Evolutionary conservation across 208 protist species (phyloP), one percentile per base, ranked within the genome.

Genomic region (Leptomonas pyrrhocoris): DNA sequence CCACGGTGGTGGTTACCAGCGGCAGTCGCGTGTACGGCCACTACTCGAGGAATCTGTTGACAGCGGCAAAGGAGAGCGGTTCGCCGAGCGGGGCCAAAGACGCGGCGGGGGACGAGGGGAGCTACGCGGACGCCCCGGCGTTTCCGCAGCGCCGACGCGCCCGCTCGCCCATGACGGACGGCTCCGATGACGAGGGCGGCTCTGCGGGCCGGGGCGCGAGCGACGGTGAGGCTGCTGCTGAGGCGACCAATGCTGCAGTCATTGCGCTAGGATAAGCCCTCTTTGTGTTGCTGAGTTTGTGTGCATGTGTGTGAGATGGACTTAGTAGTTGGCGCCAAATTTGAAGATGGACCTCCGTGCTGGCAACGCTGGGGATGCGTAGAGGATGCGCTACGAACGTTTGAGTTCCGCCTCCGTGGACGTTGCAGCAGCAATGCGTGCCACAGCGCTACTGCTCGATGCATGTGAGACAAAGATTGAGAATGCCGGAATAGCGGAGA

Each of bases 231-330:
- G 27, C 30, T 31, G 16, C 13, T 34, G 53, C 56, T 2, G 68
- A 73, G 40, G 57, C 68, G 15, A 73, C 68, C 8, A 73, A 73
- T 25, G 19, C 58, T n/a, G 68, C 68, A 18, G 58, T 73, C 18
- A 49, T 73, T 34, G 21, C 36, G 11, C 43, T 72, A 9, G n/a
- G 34, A 19, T 38, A 56, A 43, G 2, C 1, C 16, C 25, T 43
- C n/a, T 43, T 15, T 56, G 4, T 30, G 15, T 38, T 21, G n/a
- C 49, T n/a, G n/a, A n/a, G n/a, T n/a, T n/a, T n/a, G n/a, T n/a
- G n/a, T n/a, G n/a, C n/a, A n/a, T n/a, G n/a, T n/a, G n/a, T n/a
- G n/a, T n/a, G n/a, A n/a, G n/a, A n/a, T n/a, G n/a, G n/a, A n/a
- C n/a, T n/a, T n/a, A n/a, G n/a, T n/a, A n/a, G n/a, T n/a, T n/a